Base-by-base conservation (phyloP, 2,329 filamentous ascomycete genomes). In the Dendryphion nanum region DNA sequence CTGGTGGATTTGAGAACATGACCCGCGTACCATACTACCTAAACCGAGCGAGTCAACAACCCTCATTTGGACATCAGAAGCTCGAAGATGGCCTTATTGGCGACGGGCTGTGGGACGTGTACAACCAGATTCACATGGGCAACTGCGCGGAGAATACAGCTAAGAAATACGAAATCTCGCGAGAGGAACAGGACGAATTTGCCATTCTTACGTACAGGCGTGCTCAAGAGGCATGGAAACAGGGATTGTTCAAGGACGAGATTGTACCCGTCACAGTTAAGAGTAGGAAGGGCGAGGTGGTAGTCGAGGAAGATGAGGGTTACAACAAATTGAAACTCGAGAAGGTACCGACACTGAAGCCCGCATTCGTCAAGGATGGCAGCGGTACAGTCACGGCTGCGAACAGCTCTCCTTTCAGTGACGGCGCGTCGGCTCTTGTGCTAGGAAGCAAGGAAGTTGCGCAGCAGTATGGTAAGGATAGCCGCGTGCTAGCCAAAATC, bases 1-100 rank as follows among this genome's bases (percentile, higher is more conserved):
- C 93, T 1, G 93, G 93, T 45, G 93, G 93, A 37, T 96, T 98
- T 86, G 93, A 98, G 73, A 96, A 88, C 69, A 98, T 98, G 93
- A 88, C 87, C 5, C 79, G 86, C 26, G 89, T 95, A 4, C 93
- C 93, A 3, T 94, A 94, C 69, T 97, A 96, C 63, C 71, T 94
- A 19, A 82, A 86, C 6, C 82, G 93, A 20, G 81, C 89, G n/a
- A 88, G 82, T 57, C 80, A 85, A 45, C 75, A 93, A 52, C 87
- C 90, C 1, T 74, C 89, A 0, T 96, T 97, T 58, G 93, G 93
- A 21, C 82, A 95, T 56, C 75, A 93, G 52, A 86, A 86, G 67
- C 73, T 95, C 67, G 85, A 95, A 66, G 93, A 98, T 59, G 93
- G 91, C 0, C 70, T 98, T 55, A 85, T 97, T 62, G 93, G 93